Base-by-base conservation (phyloP, 2,329 filamentous ascomycete species). In the Zymoseptoria brevis region DNA sequence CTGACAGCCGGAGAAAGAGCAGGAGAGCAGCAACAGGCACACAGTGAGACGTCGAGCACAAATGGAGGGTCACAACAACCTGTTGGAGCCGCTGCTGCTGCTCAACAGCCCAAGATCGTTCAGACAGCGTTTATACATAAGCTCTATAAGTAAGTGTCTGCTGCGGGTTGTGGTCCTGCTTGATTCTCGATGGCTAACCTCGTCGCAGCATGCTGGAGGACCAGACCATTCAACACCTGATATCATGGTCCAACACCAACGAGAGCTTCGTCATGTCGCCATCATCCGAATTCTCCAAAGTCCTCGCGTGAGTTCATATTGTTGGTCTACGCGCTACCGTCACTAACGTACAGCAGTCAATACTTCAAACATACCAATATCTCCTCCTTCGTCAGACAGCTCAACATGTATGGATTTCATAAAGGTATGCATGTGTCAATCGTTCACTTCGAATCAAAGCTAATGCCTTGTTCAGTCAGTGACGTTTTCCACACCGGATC, bases 201-300 rank as follows among this genome's bases (percentile, higher is more conserved):
- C 11, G 50, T 19, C 35, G 64, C 72, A 97, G 93, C 77, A 97
- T 99, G 94, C 81, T 99, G 62, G 94, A 99, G 75, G 94, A 99
- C 73, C 86, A 86, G 41, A 88, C 81, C 68, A 99, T 99, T 62
- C 89, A 94, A 70, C 92, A 97, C 74, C 80, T 99, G 62, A 99
- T 99, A 70, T 96, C 93, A 8, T 99, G 94, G 94, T 96, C 93
- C 1, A 86, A 81, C 67, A 89, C 88, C 55, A 91, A 92, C 61
- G 94, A 99, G 74, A 97, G 94, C 76, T 99, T 99, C 74, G 91
- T 99, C 71, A 97, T 99, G 90, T 96, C 92, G 21, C 94, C 94
- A 16, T 96, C 92, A 8, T 89, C 89, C 70, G 94, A 97, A 73
- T 99, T 99, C 73, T 96, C 93, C 64, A 97, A 96, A 81, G 94